Percentiles rank a stretch among this genome's conserved stretches.
These are phyloP conservation scores for Chlamydomonas eustigma DNA, from an alignment of 139 green algal genomes.

Conservation along the genomic window DNA sequence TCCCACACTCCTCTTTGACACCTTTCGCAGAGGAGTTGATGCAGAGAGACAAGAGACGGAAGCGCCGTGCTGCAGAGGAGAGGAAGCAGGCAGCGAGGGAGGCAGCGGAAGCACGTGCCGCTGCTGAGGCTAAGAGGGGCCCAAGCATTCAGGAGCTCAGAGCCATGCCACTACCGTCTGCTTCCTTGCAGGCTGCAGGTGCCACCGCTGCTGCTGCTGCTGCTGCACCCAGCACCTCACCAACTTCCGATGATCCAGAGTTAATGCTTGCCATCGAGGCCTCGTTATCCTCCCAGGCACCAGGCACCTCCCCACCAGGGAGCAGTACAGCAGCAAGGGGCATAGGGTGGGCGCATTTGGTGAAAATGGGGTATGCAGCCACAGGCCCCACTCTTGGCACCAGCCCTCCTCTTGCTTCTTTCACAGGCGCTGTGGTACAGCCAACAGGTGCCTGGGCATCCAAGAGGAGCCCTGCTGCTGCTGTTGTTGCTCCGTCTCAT, in stretches of 20 bases:
- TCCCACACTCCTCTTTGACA: slow-evolving; percentile 55
- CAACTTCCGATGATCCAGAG: not conserved
- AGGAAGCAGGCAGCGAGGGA: slow-evolving; percentile 29
- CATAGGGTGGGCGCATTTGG: not conserved
- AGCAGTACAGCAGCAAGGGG: not conserved
- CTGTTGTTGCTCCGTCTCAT: not conserved
- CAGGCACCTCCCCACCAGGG: not conserved
- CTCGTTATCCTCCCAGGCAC: not conserved
- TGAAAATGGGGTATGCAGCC: slow-evolving; percentile 11
- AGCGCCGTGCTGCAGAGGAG: slow-evolving; percentile 23
- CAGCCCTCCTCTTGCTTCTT: not conserved
- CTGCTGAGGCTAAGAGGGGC: slow-evolving; percentile 22
- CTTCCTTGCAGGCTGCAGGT: not conserved
- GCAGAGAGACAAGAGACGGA: slow-evolving; percentile 42
- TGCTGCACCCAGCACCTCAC: not conserved
- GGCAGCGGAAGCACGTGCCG: slow-evolving; percentile 35
- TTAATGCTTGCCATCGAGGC: not conserved
- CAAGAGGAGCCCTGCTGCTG: not conserved
- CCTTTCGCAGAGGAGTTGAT: slow-evolving; percentile 66
- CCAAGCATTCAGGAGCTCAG: slow-evolving; percentile 49
- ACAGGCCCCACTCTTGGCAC: slow-evolving; percentile 10
- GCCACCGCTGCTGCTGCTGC: not conserved
- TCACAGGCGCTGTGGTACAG: not conserved
- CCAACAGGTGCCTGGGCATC: not conserved
- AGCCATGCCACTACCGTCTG: slow-evolving; percentile 30